Evolutionary conservation across 306 rosid genomes (phyloP).

Genomic region (Albizia julibrissin): DNA sequence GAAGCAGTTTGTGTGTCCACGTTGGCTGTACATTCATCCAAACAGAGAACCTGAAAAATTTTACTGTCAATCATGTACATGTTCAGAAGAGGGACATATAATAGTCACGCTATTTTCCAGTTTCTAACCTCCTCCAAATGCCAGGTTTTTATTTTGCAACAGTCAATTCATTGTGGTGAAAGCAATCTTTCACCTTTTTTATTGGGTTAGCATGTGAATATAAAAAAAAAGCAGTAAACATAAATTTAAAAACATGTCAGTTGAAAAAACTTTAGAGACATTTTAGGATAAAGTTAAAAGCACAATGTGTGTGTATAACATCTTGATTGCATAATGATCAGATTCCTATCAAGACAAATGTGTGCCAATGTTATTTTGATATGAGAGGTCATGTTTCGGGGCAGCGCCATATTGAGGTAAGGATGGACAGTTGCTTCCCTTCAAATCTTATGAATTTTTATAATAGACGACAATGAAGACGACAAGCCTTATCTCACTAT

Average conservation of each 20-base stretch:
- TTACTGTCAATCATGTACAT: not conserved
- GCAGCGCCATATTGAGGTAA: not conserved
- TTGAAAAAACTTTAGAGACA: not conserved
- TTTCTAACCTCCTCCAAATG: not conserved
- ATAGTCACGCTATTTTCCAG: not conserved
- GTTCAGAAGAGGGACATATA: not conserved
- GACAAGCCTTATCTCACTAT: too few species aligned
- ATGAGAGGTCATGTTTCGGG: not conserved
- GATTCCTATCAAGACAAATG: not conserved
- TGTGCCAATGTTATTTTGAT: not conserved
- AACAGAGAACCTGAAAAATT: constrained; percentile 77
- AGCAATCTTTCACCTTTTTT: not conserved
- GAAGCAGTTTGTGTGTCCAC: constrained; percentile 89
- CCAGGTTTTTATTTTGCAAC: not conserved
- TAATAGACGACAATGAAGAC: not conserved
- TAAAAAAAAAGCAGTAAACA: not conserved
- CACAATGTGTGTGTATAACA: not conserved
- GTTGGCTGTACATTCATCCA: constrained; percentile 96
- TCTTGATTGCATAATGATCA: not conserved
- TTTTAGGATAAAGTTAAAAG: not conserved
- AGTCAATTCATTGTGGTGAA: not conserved
- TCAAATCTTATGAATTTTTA: not conserved
- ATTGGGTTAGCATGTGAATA: not conserved
- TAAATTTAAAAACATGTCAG: not conserved
- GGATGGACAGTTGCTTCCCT: not conserved